Percentiles rank a stretch among this genome's conserved stretches.
These are phyloP conservation scores for Lineolata rhizophorae DNA, from an alignment of 495 filamentous ascomycete genomes.

Conservation along the genomic window DNA sequence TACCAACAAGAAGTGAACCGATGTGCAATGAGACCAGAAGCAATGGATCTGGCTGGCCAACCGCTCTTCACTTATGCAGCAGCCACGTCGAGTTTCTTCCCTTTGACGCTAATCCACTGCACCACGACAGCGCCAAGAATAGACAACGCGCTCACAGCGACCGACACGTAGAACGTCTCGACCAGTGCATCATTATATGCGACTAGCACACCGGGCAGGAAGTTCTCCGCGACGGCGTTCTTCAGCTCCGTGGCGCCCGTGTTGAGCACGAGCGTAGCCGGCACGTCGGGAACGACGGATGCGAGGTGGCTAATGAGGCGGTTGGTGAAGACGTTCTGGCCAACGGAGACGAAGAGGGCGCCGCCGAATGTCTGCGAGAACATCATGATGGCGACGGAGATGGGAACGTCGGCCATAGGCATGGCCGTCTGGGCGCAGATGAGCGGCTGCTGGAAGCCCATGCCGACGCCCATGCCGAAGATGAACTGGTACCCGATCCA, in stretches of 20 bases:
- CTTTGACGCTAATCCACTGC: constrained; percentile 72
- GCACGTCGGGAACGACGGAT: constrained; percentile 23
- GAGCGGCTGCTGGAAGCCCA: constrained; percentile 46
- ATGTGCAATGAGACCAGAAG: no score
- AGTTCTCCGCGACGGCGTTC: constrained; percentile 16
- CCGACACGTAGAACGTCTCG: constrained; percentile 43
- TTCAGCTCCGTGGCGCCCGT: constrained; percentile 51
- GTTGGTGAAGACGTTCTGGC: constrained; percentile 59
- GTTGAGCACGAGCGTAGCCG: constrained; percentile 22
- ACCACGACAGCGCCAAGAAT: constrained; percentile 37
- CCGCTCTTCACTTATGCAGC: no score
- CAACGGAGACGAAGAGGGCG: constrained; percentile 49
- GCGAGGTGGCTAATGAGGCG: constrained; percentile 35
- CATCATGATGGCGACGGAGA: constrained; percentile 40
- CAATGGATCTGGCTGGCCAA: no score
- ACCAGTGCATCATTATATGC: constrained; percentile 56
- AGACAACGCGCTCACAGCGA: constrained; percentile 37
- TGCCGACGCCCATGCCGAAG: constrained; percentile 47
- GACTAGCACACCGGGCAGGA: constrained; percentile 29
- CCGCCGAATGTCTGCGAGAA: constrained; percentile 45
- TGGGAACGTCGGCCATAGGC: constrained; percentile 30
- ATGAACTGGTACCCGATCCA: constrained; percentile 56
- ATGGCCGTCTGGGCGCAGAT: constrained; percentile 44
- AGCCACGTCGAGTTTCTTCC: constrained; percentile 48
- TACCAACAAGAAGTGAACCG: no score